Percentiles rank a stretch among this genome's conserved stretches.
Conservation (phyloP, 192 early-diverging fungal species). For the Coemansia sp. region DNA sequence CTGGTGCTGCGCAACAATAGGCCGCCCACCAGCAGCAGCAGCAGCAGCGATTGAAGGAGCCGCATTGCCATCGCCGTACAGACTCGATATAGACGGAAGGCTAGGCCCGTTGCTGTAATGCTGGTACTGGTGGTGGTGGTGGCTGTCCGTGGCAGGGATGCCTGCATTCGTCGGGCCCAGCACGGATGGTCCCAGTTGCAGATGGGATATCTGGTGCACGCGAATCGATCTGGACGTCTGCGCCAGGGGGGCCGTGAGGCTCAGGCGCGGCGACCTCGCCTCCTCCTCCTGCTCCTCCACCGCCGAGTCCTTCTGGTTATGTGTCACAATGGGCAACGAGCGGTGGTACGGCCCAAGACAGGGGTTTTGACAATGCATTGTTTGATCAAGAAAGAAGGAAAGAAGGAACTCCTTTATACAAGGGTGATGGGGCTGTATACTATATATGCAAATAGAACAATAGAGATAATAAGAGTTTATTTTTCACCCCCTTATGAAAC, state of each 20-base stretch:
- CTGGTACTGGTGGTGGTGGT: background rate
- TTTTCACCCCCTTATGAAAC: background rate
- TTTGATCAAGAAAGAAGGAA: background rate
- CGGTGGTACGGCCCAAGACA: constrained; percentile 16
- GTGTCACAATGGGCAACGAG: background rate
- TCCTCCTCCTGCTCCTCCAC: background rate
- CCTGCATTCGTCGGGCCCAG: no score
- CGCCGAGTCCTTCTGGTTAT: background rate
- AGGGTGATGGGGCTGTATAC: background rate
- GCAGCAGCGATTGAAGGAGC: background rate
- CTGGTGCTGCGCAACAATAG: background rate
- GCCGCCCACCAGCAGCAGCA: background rate
- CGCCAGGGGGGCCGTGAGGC: background rate
- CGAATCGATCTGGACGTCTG: background rate
- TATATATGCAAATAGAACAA: background rate
- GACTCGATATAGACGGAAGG: background rate
- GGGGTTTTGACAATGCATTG: background rate
- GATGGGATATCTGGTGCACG: background rate
- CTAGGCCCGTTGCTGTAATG: background rate
- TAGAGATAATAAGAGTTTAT: background rate
- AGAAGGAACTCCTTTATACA: background rate
- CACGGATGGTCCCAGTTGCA: no score
- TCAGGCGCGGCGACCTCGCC: background rate
- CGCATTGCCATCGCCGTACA: background rate
- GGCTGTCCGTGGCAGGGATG: no score